Base-by-base conservation (phyloP, 805 yeast genomes). In the Teunomyces tritomae region DNA sequence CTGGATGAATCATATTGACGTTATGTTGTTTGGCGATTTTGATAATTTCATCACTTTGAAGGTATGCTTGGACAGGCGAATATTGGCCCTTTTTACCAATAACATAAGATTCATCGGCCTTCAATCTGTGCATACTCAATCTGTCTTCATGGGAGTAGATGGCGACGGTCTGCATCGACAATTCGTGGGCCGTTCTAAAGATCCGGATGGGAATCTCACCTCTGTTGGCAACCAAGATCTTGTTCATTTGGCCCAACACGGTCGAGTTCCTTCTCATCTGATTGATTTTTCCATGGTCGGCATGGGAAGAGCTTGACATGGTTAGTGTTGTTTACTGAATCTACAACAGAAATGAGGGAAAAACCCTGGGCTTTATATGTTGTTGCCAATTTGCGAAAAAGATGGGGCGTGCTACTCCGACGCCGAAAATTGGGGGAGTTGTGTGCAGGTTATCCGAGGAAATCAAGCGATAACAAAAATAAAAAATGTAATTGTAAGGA, bases 101-200 rank as follows among this genome's bases (percentile, higher is more conserved):
- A 50, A 84, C 94, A 61, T 91, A 92, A 30, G 96, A 87, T 71
- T 89, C 96, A 65, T 89, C 96, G 10, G 96, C 94, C 71, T 89
- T 94, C 64, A 92, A 76, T 62, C 97, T 79, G 73, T 94, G 98
- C 91, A 90, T 89, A 9, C 96, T 86, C 60, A 92, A 77, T 53
- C 96, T 77, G 68, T 92, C 99, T 71, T 94, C 97, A 66, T 92
- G 96, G 30, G 97, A 90, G 70, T 90, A 92, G 63, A 92, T 86
- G 40, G 98, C 99, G 36, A 94, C 97, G 0, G 99, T 91, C 63
- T 88, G 90, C 96, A 94, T 89, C 17, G 96, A 87, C 62, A 92
- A 77, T 71, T 92, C 99, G 72, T 94, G 99, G 51, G 99, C 99
- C 32, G 97, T 85, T 73, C 99, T 82, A 73, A 92, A 92, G 66